phyloP scores from a whole-genome alignment of 1,284 basidiomycete genomes.

The Ustilago lituana region DNA sequence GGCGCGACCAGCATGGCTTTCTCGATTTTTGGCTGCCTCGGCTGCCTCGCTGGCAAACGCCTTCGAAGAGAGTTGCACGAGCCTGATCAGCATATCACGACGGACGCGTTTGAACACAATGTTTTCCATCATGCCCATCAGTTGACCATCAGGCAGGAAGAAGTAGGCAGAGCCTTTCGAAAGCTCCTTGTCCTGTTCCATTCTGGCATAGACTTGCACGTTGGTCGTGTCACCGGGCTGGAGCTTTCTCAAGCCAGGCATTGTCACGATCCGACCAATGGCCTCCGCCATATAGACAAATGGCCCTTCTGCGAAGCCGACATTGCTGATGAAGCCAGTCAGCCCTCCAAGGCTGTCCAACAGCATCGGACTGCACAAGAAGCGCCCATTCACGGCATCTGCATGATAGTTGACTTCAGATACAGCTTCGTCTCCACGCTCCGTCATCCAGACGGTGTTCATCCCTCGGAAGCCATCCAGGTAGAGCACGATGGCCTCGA shows the following conservation, averaged over 20 bases:
- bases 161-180: constrained; percentile 40
- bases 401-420: constrained; percentile 28
- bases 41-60: constrained; percentile 35
- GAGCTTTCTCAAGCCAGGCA: constrained; percentile 18
- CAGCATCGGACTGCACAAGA: constrained; percentile 46
- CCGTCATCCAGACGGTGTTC: constrained; percentile 42
- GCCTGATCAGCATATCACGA: constrained; percentile 31
- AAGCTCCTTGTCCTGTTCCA: constrained; percentile 35
- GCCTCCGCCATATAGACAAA: constrained; percentile 50
- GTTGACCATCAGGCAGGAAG: constrained; percentile 22
- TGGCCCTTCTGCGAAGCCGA: constrained; percentile 35
- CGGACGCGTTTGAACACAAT: constrained; percentile 46
- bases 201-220: constrained; percentile 30
- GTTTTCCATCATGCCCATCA: constrained; percentile 42
- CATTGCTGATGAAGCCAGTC: constrained; percentile 54
- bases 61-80: constrained; percentile 41
- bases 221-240: constrained; percentile 17
- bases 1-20: not conserved
- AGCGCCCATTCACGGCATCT: constrained; percentile 33
- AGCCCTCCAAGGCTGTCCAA: constrained; percentile 49
- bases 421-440: constrained; percentile 37
- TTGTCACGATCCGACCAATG: constrained; percentile 34
- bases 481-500: constrained; percentile 49
- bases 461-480: constrained; percentile 45
- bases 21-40: constrained; percentile 9